These are phyloP conservation scores for Aleurites moluccanus DNA, from an alignment of 441 rosid species.

Conservation along the genomic window DNA sequence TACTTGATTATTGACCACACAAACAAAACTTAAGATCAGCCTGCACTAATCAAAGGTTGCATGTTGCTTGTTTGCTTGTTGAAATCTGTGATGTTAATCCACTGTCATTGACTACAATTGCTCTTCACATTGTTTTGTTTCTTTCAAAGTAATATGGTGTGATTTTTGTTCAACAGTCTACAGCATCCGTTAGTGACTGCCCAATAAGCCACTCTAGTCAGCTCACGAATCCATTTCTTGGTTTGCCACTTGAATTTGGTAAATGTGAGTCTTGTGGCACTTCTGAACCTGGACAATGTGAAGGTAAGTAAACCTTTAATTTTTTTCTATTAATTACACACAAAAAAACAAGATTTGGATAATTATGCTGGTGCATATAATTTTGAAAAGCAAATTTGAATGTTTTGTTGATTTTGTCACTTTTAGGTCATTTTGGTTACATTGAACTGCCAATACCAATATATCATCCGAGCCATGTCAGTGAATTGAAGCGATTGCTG, in stretches of 20 bases:
- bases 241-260: constrained; percentile 89
- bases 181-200: constrained; percentile 72
- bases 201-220: constrained; percentile 76
- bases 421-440: constrained; percentile 94
- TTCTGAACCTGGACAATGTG: constrained; percentile 80
- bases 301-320: constrained; percentile 51
- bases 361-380: not conserved
- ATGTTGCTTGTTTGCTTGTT: too few relatives aligned
- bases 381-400: constrained; percentile 2
- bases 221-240: constrained; percentile 82
- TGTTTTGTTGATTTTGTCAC: constrained; percentile 27
- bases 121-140: not conserved
- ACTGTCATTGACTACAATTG: not conserved
- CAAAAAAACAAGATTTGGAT: not conserved
- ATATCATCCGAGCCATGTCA: constrained; percentile 87
- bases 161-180: constrained; percentile 38
- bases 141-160: not conserved
- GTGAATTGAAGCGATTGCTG: constrained; percentile 70
- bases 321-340: not conserved
- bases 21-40: not conserved
- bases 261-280: constrained; percentile 96
- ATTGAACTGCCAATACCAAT: constrained; percentile 79
- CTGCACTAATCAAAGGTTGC: not conserved
- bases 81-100: not conserved
- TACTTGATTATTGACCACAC: not conserved